Conservation (phyloP, 805 yeast species). For the Debaryomyces tyrocola region DNA sequence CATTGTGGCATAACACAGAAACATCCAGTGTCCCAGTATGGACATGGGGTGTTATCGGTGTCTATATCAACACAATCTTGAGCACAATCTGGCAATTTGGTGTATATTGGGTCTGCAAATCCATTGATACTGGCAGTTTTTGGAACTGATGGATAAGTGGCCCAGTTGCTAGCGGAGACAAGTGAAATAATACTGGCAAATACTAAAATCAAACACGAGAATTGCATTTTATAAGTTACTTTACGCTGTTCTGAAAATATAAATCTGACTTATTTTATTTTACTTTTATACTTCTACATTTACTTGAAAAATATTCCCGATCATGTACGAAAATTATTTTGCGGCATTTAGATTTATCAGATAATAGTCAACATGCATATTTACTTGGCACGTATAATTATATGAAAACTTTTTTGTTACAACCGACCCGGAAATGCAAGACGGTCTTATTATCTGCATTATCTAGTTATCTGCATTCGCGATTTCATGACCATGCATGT, state of each 20-base stretch:
- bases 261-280: not conserved
- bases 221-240: not conserved
- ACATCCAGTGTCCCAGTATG: constrained; percentile 55
- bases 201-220: not conserved
- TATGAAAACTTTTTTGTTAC: no score
- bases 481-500: no score
- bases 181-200: constrained; percentile 7
- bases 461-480: no score
- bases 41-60: constrained; percentile 47
- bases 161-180: constrained; percentile 33
- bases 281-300: not conserved
- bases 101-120: constrained; percentile 46
- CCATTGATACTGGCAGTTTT: constrained; percentile 49
- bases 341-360: no score
- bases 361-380: no score
- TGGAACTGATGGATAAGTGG: constrained; percentile 47
- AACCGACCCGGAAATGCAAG: no score
- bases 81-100: constrained; percentile 43
- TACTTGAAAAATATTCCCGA: not conserved
- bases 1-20: constrained; percentile 50
- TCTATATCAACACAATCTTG: constrained; percentile 36
- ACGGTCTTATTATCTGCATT: no score
- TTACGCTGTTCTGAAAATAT: not conserved
- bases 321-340: no score
- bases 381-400: no score